These are phyloP conservation scores for Penstemon barbatus DNA, from an alignment of 257 asterid species.

Conservation along the genomic window DNA sequence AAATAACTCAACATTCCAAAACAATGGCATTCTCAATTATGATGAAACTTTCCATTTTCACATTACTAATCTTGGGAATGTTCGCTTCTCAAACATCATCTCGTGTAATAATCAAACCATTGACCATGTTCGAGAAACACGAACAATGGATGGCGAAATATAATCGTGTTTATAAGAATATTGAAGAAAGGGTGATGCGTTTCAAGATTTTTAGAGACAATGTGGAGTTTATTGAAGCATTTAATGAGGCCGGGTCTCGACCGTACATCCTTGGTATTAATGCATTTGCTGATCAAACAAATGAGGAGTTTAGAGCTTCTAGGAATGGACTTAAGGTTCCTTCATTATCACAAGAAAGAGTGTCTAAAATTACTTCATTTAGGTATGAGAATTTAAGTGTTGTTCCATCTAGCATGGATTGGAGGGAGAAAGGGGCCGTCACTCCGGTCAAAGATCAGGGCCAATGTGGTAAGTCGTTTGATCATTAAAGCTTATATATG, in stretches of 20 bases:
- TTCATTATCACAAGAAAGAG: background rate
- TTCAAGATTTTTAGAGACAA: slow-evolving; percentile 27
- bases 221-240: slow-evolving; percentile 25
- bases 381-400: slow-evolving; percentile 30
- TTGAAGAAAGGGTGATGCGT: slow-evolving; percentile 14
- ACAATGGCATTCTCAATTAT: slow-evolving; percentile 4
- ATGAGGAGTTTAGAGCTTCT: slow-evolving; percentile 25
- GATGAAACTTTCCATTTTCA: slow-evolving; percentile 18
- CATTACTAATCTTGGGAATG: slow-evolving; percentile 17
- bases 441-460: slow-evolving; percentile 61
- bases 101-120: slow-evolving; percentile 1
- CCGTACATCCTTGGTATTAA: slow-evolving; percentile 29
- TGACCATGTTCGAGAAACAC: slow-evolving; percentile 29
- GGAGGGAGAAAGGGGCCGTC: slow-evolving; percentile 49
- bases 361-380: slow-evolving; percentile 6
- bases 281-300: slow-evolving; percentile 32
- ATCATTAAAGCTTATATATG: background rate
- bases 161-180: slow-evolving; percentile 11
- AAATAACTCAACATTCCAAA: too few species aligned
- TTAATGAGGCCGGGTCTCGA: slow-evolving; percentile 14
- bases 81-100: slow-evolving; percentile 19
- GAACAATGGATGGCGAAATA: slow-evolving; percentile 25
- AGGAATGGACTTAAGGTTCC: slow-evolving; percentile 22
- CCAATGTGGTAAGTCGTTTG: slow-evolving; percentile 48
- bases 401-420: slow-evolving; percentile 12